These are phyloP conservation scores for Alternaria dauci DNA, from an alignment of 2,329 filamentous ascomycete species.

Conservation along the genomic window DNA sequence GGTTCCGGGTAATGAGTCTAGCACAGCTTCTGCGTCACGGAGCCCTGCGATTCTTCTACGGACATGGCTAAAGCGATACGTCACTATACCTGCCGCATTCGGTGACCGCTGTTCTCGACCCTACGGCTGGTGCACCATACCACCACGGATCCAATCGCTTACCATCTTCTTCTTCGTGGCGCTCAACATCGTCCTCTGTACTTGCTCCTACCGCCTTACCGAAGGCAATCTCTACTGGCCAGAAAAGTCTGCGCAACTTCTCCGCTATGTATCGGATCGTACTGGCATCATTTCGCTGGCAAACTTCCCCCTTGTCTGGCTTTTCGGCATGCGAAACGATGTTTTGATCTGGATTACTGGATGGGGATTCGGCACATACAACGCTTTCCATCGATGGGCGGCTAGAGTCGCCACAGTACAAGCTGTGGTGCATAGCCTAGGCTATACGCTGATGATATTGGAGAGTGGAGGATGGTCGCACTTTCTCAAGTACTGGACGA, in stretches of 20 bases:
- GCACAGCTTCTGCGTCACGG: not conserved
- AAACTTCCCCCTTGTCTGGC: conserved; percentile 70
- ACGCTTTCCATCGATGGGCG: conserved; percentile 72
- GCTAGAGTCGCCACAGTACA: conserved; percentile 69
- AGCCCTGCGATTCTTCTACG: conserved; percentile 9
- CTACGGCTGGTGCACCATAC: conserved; percentile 57
- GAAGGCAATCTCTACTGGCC: conserved; percentile 58
- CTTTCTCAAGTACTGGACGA: conserved; percentile 49
- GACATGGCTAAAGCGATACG: conserved; percentile 38
- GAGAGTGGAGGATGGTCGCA: conserved; percentile 50
- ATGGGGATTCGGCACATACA: conserved; percentile 73
- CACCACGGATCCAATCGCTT: conserved; percentile 58
- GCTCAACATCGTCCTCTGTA: conserved; percentile 55
- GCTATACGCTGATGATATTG: conserved; percentile 62
- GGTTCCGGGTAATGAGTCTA: not conserved
- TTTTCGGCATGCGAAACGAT: conserved; percentile 74
- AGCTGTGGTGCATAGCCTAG: conserved; percentile 69
- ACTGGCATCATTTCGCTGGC: conserved; percentile 70
- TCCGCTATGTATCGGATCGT: conserved; percentile 68
- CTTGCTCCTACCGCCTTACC: conserved; percentile 57
- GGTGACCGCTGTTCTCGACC: conserved; percentile 53
- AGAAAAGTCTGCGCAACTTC: conserved; percentile 49
- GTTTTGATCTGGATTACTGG: conserved; percentile 71
- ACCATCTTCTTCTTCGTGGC: conserved; percentile 56
- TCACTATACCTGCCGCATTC: conserved; percentile 57